Evolutionary conservation across 441 rosid species (phyloP).

Genomic region (Populus hybrid): DNA sequence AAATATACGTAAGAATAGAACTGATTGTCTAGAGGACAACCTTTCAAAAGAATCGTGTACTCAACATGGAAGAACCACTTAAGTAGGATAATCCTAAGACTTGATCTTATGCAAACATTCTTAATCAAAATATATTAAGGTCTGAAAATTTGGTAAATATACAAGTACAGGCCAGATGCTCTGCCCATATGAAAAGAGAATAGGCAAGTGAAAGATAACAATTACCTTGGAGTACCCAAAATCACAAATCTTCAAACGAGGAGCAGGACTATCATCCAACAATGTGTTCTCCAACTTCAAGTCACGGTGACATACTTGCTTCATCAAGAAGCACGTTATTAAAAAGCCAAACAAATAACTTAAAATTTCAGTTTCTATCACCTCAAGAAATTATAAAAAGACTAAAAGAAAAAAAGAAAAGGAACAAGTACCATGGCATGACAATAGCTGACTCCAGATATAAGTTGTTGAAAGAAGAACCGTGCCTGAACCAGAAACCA

Average conservation of each 20-base stretch:
- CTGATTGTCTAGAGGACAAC: background rate
- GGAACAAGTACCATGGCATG: conserved; percentile 72
- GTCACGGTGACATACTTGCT: conserved; percentile 57
- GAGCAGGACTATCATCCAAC: conserved; percentile 92
- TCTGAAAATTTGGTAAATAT: background rate
- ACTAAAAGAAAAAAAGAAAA: background rate
- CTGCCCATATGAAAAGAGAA: background rate
- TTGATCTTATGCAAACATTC: conserved; percentile 42
- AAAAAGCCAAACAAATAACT: conserved; percentile 16
- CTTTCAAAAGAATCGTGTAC: background rate
- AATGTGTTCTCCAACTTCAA: conserved; percentile 75
- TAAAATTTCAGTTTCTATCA: background rate
- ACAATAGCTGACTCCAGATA: conserved; percentile 95
- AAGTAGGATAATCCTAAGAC: background rate
- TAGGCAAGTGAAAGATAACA: background rate
- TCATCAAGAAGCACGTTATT: conserved; percentile 32
- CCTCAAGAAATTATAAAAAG: background rate
- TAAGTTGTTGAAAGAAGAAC: conserved; percentile 96
- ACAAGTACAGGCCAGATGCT: background rate
- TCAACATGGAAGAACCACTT: background rate
- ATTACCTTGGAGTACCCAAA: conserved; percentile 98
- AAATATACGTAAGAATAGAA: background rate
- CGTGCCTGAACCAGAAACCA: conserved; percentile 66
- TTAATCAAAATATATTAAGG: background rate
- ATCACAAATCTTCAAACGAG: conserved; percentile 94